These are phyloP conservation scores for Tricholoma saponaceum DNA, from an alignment of 768 basidiomycete genomes.

Conservation along the genomic window DNA sequence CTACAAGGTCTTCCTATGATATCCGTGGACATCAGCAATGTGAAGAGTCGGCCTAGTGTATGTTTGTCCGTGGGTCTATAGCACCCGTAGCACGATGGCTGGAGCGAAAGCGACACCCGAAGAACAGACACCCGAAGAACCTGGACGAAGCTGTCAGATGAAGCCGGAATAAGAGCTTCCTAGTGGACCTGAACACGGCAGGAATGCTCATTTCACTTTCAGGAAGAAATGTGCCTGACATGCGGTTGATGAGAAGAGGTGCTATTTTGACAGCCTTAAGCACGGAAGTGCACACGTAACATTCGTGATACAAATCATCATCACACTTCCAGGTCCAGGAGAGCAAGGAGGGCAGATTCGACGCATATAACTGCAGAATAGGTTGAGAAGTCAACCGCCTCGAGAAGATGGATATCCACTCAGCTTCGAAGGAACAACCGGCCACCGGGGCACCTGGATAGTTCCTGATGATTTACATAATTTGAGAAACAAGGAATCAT, in stretches of 20 bases:
- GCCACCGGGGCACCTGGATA: neutral
- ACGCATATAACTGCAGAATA: neutral
- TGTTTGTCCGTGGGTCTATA: slow-evolving; percentile 6
- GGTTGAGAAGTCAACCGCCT: neutral
- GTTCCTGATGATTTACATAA: neutral
- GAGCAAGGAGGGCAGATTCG: neutral
- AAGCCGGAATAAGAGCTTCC: slow-evolving; percentile 3
- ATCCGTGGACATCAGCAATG: slow-evolving; percentile 10
- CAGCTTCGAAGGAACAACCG: neutral
- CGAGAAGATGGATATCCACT: neutral
- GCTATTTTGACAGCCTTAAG: slow-evolving; percentile 5
- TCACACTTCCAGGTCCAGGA: neutral
- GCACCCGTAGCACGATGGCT: slow-evolving; percentile 4
- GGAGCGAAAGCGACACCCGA: neutral
- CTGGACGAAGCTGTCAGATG: slow-evolving; percentile 5
- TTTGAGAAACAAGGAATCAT: neutral
- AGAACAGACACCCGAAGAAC: slow-evolving; percentile 4
- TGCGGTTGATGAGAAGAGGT: slow-evolving; percentile 8
- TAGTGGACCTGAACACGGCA: neutral
- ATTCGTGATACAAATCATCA: neutral
- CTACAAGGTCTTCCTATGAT: slow-evolving; percentile 1
- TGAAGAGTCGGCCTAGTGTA: slow-evolving; percentile 1
- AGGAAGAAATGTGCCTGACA: slow-evolving; percentile 6
- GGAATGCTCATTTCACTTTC: neutral
- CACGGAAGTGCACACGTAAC: slow-evolving; percentile 4